Evolutionary conservation across 305 asterid species (phyloP).

Genomic region (Nicotiana rustica): DNA sequence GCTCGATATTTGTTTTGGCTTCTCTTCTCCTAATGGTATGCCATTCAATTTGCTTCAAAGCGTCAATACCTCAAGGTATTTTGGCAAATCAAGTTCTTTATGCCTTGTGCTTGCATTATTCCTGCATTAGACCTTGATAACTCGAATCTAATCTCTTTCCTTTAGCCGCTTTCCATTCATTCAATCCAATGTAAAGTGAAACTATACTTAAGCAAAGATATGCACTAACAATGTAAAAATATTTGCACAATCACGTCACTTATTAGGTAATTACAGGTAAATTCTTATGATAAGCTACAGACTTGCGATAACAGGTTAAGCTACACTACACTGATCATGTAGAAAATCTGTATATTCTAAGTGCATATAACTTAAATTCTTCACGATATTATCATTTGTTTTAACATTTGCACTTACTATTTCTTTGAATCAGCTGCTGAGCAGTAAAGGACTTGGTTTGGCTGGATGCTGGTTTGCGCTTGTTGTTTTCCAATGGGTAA

Average conservation of each 20-base stretch:
- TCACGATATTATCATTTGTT: not conserved
- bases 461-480: conserved; percentile 86
- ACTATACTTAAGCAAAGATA: not conserved
- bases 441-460: conserved; percentile 72
- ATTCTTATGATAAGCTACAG: not conserved
- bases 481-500: conserved; percentile 94
- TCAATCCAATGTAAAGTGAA: conserved; percentile 1
- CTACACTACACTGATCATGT: not conserved
- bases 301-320: not conserved
- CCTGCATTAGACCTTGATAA: not conserved
- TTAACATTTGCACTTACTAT: not conserved
- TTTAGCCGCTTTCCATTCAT: not conserved
- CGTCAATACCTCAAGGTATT: not conserved
- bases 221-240: not conserved
- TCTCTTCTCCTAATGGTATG: conserved; percentile 77
- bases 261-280: not conserved
- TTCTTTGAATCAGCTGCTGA: conserved; percentile 56
- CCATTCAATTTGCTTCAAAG: conserved; percentile 1
- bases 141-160: not conserved
- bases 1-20: conserved; percentile 69
- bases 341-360: not conserved
- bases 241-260: not conserved
- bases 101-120: not conserved
- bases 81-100: not conserved
- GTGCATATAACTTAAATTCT: not conserved